Evolutionary conservation across 2,329 filamentous ascomycete genomes (phyloP), one percentile per base, ranked within the genome.

Genomic region (Neopestalotiopsis sp.): DNA sequence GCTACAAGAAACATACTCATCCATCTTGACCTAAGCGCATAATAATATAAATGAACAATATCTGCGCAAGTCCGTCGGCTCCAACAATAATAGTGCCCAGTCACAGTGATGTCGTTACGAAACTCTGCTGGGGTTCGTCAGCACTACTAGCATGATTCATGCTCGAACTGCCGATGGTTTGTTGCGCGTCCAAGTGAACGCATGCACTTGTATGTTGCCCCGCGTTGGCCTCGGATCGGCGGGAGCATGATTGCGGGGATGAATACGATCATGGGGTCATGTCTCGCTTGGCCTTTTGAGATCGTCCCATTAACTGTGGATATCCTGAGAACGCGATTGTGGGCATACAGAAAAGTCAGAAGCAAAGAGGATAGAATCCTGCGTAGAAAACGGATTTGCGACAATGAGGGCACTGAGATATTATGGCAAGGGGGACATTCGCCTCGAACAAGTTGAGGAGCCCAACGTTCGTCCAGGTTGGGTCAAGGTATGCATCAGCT

Each of bases 391-490:
- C 14, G 49, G 6, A 30, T 5, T 59, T 24, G 14, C 24, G 4
- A 62, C 14, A 1, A 66, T 66, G 64, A 56, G 49, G 58, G 64
- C 64, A n/a, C 24, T 66, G 4, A 45, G 64, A 66, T 66, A 32
- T n/a, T 45, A 66, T 12, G 64, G 64, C 3, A 56, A 58, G 28
- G 20, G 42, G 38, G 64, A 66, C 13, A 66, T 66, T 28, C 64
- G 64, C 4, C 64, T 66, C 14, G 64, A 66, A 38, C 24, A 66
- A 45, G 32, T 66, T 4, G 64, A 66, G 14, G 64, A 66, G 45
- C 64, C 64, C 7, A 13, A n/a, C 5, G 64, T 66, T 20, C 45
- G 32, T 34, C 24, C 64, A 40, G 64, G 64, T 13, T 66, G 64
- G 64, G 64, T 66, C 20, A 66, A 66, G 34, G 64, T 66, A 17